A percentile compares a stretch with the other conserved stretches of the same genome.
These are phyloP conservation scores for Mycosphaerelloides madeirae DNA, from an alignment of 2,329 filamentous ascomycete species.

Conservation along the genomic window DNA sequence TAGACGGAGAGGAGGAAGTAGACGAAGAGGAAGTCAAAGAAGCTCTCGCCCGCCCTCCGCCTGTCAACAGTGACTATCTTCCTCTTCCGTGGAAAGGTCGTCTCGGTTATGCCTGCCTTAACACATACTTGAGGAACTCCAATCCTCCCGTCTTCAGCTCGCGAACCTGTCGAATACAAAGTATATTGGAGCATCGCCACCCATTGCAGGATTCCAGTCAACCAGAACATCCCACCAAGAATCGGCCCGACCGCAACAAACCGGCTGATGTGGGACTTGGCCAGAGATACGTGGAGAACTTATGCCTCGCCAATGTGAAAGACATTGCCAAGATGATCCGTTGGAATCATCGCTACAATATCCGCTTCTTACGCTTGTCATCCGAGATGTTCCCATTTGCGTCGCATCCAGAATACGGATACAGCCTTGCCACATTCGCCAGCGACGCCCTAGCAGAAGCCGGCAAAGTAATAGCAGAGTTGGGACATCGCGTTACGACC, in stretches of 20 bases:
- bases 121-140: constrained; percentile 79
- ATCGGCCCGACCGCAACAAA: constrained; percentile 71
- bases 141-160: constrained; percentile 86
- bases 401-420: constrained; percentile 80
- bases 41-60: constrained; percentile 60
- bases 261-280: constrained; percentile 64
- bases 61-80: constrained; percentile 76
- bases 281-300: constrained; percentile 65
- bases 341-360: constrained; percentile 90
- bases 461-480: constrained; percentile 68
- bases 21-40: constrained; percentile 56
- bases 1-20: constrained; percentile 48
- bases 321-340: constrained; percentile 81
- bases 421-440: constrained; percentile 78
- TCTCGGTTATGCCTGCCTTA: constrained; percentile 85
- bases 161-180: constrained; percentile 83
- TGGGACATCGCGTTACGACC: constrained; percentile 80
- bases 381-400: constrained; percentile 98
- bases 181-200: constrained; percentile 83
- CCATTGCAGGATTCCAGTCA: constrained; percentile 70
- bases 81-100: constrained; percentile 88
- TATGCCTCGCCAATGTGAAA: constrained; percentile 75
- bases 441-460: constrained; percentile 70
- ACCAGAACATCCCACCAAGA: constrained; percentile 78
- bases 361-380: constrained; percentile 86